Evolutionary conservation across 2,329 filamentous ascomycete genomes (phyloP).

Genomic region (Juglanconis juglandina): DNA sequence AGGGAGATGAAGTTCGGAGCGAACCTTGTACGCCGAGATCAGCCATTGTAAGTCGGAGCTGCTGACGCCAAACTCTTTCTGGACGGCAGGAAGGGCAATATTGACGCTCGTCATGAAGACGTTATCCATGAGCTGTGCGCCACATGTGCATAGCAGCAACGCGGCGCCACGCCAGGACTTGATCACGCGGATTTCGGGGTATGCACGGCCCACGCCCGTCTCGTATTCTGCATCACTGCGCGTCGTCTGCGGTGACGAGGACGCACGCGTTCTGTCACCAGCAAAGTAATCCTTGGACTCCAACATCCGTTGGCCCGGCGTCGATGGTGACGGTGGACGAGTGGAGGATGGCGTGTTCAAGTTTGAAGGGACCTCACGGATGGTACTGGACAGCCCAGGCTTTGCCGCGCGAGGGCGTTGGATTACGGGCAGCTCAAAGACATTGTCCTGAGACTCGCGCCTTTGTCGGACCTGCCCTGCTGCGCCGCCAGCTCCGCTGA

Average conservation of each 20-base stretch:
- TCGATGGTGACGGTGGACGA: not conserved
- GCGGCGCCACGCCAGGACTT: conserved; percentile 35
- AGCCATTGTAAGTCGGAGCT: conserved; percentile 37
- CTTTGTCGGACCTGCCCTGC: not conserved
- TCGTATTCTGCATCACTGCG: conserved; percentile 3
- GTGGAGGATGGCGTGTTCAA: conserved; percentile 10
- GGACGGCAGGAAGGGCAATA: conserved; percentile 37
- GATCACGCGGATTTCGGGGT: conserved; percentile 18
- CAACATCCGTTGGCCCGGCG: not conserved
- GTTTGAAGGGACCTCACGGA: conserved; percentile 12
- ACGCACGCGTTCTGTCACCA: not conserved
- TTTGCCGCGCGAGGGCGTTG: conserved; percentile 10
- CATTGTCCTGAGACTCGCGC: conserved; percentile 9
- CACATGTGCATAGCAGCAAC: conserved; percentile 37
- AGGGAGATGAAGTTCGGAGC: conserved; percentile 39
- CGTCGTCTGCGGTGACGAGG: not conserved
- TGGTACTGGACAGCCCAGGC: conserved; percentile 9
- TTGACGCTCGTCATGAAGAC: conserved; percentile 42
- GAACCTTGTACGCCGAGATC: conserved; percentile 39
- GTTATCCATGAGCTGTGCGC: conserved; percentile 41
- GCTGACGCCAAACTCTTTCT: conserved; percentile 24
- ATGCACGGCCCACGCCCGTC: conserved; percentile 5
- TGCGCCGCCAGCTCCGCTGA: conserved; percentile 1
- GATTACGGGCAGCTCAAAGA: conserved; percentile 13
- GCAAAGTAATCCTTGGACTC: not conserved